Percentiles rank a stretch among this genome's conserved stretches.
Conservation (phyloP, 202 grass and related monocot species). For the Schoenoplectus tabernaemontani region DNA sequence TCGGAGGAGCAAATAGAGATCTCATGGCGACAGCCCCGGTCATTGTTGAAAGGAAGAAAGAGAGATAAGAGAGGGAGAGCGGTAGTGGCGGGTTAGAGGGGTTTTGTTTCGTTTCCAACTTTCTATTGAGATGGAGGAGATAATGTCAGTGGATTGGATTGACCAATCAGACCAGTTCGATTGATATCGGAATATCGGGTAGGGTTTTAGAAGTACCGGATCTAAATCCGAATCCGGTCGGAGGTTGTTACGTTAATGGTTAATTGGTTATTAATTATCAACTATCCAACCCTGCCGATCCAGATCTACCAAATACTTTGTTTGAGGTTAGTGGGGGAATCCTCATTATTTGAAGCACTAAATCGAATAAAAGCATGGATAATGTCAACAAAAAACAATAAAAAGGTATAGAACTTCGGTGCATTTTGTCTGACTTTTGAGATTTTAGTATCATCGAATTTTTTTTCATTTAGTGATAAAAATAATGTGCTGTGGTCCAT, state of each 20-base stretch:
- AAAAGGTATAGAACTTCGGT: too few relatives aligned
- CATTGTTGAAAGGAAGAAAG: background rate
- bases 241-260: background rate
- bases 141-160: constrained; percentile 24
- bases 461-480: too few relatives aligned
- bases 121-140: constrained; percentile 24
- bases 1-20: constrained; percentile 32
- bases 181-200: constrained; percentile 10
- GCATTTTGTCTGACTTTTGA: too few relatives aligned
- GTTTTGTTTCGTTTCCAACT: constrained; percentile 5
- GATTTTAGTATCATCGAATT: too few relatives aligned
- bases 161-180: constrained; percentile 29
- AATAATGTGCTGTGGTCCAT: too few relatives aligned
- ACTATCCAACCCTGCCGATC: background rate
- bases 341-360: background rate
- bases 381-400: background rate
- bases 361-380: background rate
- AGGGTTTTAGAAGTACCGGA: background rate
- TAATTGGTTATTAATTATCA: too few relatives aligned
- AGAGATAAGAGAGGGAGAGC: background rate
- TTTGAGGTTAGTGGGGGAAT: too few relatives aligned
- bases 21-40: constrained; percentile 40
- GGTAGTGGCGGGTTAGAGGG: background rate
- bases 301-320: background rate
- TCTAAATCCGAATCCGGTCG: background rate